Evolutionary conservation across 2,329 filamentous ascomycete species (phyloP).

Genomic region (Trichoderma simmonsii): DNA sequence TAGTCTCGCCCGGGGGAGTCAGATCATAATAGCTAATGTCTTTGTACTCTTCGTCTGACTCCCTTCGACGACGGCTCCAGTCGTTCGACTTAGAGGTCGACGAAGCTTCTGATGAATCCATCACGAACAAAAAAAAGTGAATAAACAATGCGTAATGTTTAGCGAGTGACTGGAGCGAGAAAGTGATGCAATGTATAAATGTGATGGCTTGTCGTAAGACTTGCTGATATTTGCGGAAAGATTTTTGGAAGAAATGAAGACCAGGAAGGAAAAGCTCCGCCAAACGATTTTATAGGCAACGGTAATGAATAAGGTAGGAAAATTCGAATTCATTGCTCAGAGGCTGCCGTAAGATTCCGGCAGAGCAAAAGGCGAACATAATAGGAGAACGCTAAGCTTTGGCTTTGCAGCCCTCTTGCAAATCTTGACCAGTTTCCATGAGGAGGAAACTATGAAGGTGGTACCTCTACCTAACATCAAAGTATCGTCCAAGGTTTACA

Average conservation of each 20-base stretch:
- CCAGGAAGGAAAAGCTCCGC: not conserved
- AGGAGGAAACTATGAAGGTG: not conserved
- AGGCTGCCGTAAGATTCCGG: not conserved
- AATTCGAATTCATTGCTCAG: not conserved
- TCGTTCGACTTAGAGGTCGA: not conserved
- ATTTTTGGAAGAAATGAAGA: not conserved
- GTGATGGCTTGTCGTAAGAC: not conserved
- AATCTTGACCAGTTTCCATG: not conserved
- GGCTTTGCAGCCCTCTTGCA: not conserved
- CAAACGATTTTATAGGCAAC: not conserved
- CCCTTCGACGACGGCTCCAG: not conserved
- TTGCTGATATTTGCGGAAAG: not conserved
- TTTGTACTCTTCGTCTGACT: not conserved
- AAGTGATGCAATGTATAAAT: not conserved
- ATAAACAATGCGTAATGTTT: not conserved
- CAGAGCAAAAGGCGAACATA: not conserved
- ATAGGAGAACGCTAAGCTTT: not conserved
- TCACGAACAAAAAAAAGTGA: not conserved
- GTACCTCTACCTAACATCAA: not conserved
- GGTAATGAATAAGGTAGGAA: not conserved
- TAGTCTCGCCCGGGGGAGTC: not conserved
- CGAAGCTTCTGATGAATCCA: not conserved
- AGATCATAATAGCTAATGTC: not conserved
- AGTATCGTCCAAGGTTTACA: not conserved
- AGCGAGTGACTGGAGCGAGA: not conserved